Evolutionary conservation across 768 basidiomycete genomes (phyloP), one percentile per base, ranked within the genome.

Genomic region (Pholiota microspora): DNA sequence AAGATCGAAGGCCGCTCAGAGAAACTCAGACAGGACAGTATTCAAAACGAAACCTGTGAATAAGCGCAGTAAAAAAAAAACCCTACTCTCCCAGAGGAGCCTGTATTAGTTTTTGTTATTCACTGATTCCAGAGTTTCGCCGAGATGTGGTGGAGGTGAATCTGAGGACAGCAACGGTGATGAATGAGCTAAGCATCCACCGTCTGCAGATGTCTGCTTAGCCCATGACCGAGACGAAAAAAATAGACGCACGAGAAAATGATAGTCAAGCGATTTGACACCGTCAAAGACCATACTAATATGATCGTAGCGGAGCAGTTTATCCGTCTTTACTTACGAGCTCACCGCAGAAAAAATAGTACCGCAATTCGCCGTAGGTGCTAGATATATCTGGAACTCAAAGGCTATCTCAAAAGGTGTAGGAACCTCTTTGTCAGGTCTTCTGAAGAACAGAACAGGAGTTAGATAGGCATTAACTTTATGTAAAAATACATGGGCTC

Each of bases 391-490:
- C 51, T 51, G 36, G 38, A 23, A 42, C 40, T 18, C 28, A 31
- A 42, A 44, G 25, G 51, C n/a, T 44, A 42, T 31, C 27, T 51
- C 21, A 42, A 23, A n/a, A 21, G 16, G 51, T 31, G 51, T 44
- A 8, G 38, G 38, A 44, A 27, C n/a, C n/a, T 34, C 44, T 42
- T 34, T 38, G 40, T 42, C 9, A 16, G n/a, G n/a, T 28, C 28
- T 44, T 51, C 50, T 42, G 38, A 44, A 35, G 27, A 44, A 35
- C 16, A 35, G 28, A 42, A 34, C 36, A 51, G 57, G 53, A 49
- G 53, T 57, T 60, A 57, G 50, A 54, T 47, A 57, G 59, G 59
- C 45, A 45, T 50, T 56, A 46, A 50, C 34, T 49, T 36, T 18
- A 29, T 45, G 28, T 47, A 60, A 55, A 45, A 57, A 60, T 60